These are phyloP conservation scores for Closterium sp. DNA, from an alignment of 139 green algal species.

Conservation along the genomic window DNA sequence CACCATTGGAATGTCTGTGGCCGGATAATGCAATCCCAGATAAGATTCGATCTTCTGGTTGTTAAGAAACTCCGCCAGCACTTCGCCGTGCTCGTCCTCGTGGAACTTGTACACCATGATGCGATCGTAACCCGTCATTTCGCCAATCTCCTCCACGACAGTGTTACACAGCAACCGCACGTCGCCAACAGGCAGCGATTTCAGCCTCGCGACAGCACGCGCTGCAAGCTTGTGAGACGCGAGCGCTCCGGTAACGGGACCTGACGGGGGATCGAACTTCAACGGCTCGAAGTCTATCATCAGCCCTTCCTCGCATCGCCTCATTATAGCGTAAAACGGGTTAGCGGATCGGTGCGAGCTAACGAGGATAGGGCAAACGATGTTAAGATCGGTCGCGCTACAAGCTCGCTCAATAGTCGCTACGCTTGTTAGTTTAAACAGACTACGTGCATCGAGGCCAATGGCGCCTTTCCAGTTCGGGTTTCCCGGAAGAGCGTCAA, in stretches of 20 bases:
- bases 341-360: neutral
- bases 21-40: constrained; percentile 56
- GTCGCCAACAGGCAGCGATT: constrained; percentile 36
- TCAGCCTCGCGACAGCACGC: constrained; percentile 41
- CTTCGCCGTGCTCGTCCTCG: constrained; percentile 54
- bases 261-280: neutral
- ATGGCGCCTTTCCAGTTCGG: neutral
- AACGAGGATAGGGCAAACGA: constrained; percentile 19
- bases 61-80: constrained; percentile 41
- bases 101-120: constrained; percentile 59
- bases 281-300: constrained; percentile 52
- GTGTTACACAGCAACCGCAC: constrained; percentile 41
- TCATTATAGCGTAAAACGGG: constrained; percentile 32
- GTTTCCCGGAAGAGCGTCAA: neutral
- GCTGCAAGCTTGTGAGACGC: constrained; percentile 48
- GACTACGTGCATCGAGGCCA: neutral
- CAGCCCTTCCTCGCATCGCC: constrained; percentile 15
- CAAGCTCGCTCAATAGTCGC: neutral
- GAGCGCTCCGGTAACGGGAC: constrained; percentile 40
- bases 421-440: constrained; percentile 1
- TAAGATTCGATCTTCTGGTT: constrained; percentile 21
- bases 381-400: neutral
- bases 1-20: constrained; percentile 51
- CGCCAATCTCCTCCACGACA: constrained; percentile 53
- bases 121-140: constrained; percentile 52